Evolutionary conservation across 768 basidiomycete genomes (phyloP), one percentile per base, ranked within the genome.

Genomic region (Butyriboletus loyo): DNA sequence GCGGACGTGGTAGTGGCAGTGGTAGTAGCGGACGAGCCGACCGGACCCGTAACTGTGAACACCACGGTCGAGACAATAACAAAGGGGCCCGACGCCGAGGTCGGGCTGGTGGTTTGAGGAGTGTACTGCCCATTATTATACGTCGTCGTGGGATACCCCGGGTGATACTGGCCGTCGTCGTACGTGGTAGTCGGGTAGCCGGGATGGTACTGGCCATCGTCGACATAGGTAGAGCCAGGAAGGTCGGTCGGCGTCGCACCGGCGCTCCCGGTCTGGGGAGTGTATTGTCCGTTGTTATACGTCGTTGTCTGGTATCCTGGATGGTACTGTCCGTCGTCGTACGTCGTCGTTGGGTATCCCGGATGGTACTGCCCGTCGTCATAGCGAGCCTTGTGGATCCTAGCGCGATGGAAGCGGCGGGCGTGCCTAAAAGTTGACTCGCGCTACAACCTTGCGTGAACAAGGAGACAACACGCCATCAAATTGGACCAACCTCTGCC

Each of bases 331-430:
- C n/a, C n/a, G n/a, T n/a, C n/a, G n/a, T n/a, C n/a, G n/a, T n/a
- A n/a, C n/a, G 51, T 50, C 28, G 51, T 46, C 25, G 53, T 57
- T 5, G 63, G 63, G 30, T 35, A 52, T 22, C 57, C 63, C 2
- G 66, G 63, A 30, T 60, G 58, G 35, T 60, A 55, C 19, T 57
- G 52, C 19, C 62, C 57, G 7, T 68, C 44, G 19, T 64, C 67
- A 14, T 21, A 39, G 27, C 56, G 61, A 4, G 55, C 47, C 36
- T 52, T 43, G 46, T 54, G 51, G 19, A 30, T 34, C 35, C 41
- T 43, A 11, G 45, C 44, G 34, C 49, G 61, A 46, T 54, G 52
- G 39, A 58, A 41, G 31, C 51, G 58, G 45, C 56, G 61, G 17
- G 40, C 41, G 13, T 63, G 54, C 32, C 28, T 51, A 22, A 39